Percentiles rank a stretch among this genome's conserved stretches.
Conservation (phyloP, 306 rosid genomes). For the Calophaca sinica region DNA sequence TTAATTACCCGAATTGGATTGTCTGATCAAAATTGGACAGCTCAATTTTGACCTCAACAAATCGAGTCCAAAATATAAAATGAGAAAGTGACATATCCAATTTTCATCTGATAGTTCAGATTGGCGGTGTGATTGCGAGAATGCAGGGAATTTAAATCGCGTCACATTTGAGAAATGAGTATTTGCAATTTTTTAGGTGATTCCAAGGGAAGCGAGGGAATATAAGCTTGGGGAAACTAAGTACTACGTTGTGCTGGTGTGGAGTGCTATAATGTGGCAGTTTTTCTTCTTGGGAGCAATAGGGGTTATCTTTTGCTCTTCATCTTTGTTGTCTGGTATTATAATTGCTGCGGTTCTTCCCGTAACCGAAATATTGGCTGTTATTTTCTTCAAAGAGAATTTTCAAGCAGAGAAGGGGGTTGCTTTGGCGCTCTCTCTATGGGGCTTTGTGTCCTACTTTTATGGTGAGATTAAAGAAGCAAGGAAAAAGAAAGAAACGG, state of each 20-base stretch:
- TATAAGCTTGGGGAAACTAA: slow-evolving; percentile 63
- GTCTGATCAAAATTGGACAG: too few species aligned
- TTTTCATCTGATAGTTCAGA: too few species aligned
- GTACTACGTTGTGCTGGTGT: slow-evolving; percentile 65
- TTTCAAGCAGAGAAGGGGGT: slow-evolving; percentile 77
- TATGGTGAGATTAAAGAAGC: slow-evolving; percentile 69
- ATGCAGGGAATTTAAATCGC: too few species aligned
- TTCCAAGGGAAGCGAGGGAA: slow-evolving; percentile 70
- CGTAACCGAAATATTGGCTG: slow-evolving; percentile 64
- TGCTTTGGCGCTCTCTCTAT: slow-evolving; percentile 72
- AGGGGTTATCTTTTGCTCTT: slow-evolving; percentile 77
- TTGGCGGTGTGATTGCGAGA: too few species aligned
- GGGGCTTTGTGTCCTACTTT: slow-evolving; percentile 87
- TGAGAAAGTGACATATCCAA: too few species aligned
- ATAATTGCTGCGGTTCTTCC: slow-evolving; percentile 69
- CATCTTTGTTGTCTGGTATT: slow-evolving; percentile 71
- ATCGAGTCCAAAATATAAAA: too few species aligned
- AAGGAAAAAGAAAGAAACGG: slow-evolving; percentile 44
- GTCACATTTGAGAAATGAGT: neutral
- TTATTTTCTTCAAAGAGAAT: slow-evolving; percentile 68
- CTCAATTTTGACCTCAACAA: too few species aligned
- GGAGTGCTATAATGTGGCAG: slow-evolving; percentile 72
- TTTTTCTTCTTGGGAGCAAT: slow-evolving; percentile 76
- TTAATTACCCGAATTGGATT: too few species aligned
- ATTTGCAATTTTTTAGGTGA: slow-evolving; percentile 52